These are phyloP conservation scores for Dipteronia sinensis DNA, from an alignment of 345 rosid species.

Conservation along the genomic window DNA sequence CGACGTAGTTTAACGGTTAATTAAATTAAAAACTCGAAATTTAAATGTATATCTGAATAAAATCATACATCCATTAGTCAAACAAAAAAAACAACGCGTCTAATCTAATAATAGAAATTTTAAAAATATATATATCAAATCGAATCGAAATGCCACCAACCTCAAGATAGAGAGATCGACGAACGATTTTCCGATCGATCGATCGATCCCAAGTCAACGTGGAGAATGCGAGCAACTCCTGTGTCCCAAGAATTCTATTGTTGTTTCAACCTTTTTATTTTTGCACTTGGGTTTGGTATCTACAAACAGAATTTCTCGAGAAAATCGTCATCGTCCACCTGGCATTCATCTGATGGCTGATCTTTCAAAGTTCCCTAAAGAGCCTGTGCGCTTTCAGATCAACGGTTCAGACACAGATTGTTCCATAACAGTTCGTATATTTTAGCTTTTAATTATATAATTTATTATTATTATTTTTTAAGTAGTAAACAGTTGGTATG, in stretches of 20 bases:
- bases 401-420: neutral
- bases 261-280: neutral
- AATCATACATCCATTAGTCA: neutral
- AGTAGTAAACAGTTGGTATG: too few relatives aligned
- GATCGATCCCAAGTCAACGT: constrained; percentile 15
- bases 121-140: neutral
- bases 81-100: neutral
- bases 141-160: constrained; percentile 19
- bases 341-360: constrained; percentile 6
- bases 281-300: constrained; percentile 6
- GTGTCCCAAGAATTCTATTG: neutral
- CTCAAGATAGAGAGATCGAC: constrained; percentile 24
- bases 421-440: too few relatives aligned
- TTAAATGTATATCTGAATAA: neutral
- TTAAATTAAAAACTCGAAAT: neutral
- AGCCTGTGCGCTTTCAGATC: neutral
- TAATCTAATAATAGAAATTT: constrained; percentile 1
- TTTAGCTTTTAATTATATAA: too few relatives aligned
- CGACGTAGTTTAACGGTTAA: neutral
- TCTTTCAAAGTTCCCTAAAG: neutral
- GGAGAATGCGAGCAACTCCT: constrained; percentile 2
- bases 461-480: too few relatives aligned
- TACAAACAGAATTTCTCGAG: neutral
- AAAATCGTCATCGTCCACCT: constrained; percentile 5
- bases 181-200: constrained; percentile 25